Evolutionary conservation across 805 yeast species (phyloP), one percentile per base, ranked within the genome.

Genomic region (Yarrowia divulgata): DNA sequence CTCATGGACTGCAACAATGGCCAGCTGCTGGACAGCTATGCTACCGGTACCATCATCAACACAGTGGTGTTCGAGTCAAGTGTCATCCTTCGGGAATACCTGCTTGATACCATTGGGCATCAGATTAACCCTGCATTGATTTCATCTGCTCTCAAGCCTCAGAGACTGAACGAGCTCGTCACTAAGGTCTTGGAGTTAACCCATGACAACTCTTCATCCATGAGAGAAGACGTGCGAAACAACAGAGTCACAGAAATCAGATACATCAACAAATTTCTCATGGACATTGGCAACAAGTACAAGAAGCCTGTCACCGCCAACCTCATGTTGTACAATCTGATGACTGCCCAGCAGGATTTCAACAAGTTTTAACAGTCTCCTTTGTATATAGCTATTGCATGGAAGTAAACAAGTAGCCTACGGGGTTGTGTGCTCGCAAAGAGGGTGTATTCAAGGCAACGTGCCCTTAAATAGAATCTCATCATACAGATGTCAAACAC

Each of bases 251-350:
- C 95, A 0, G 99, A 94, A 75, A 85, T 94, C 23, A 90, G 88
- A 71, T 90, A 85, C 76, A 88, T 94, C 70, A 95, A 93, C 76
- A 98, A 98, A 0, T 91, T 87, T 74, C 82, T 93, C 13, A 88
- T 85, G 1, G 76, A 74, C 8, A 78, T 87, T 67, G 97, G 91
- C 1, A 73, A 77, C 39, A 79, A 80, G 70, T 78, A 82, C 58
- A 80, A 82, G 0, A 58, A 81, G 0, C 73, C 79, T 1, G 84
- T 88, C 1, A 83, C 83, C 0, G 69, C 70, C 18, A 89, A 89
- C 75, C 74, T 75, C 39, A 79, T 85, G 70, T 73, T 89, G 50
- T 74, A 78, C 32, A 73, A 77, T 8, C 77, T 89, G 76, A 84
- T 88, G 2, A 81, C 81, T 8, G 52, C 52, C 9, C 50, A 32